These are phyloP conservation scores for Cyberlindnera suaveolens DNA, from an alignment of 805 yeast genomes.

Conservation along the genomic window DNA sequence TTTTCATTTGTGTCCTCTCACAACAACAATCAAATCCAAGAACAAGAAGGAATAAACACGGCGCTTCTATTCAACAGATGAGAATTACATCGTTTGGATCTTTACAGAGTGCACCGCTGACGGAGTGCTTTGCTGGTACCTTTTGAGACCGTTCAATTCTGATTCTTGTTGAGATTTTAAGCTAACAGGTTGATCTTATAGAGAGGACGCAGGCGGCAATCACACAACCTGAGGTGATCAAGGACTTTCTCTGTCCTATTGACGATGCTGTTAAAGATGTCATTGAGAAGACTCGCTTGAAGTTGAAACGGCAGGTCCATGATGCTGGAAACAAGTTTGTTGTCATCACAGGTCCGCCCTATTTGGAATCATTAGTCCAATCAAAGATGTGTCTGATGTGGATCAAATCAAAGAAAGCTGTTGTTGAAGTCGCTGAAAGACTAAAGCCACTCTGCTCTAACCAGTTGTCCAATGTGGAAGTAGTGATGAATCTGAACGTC, in stretches of 20 bases:
- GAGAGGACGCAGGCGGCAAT: slow-evolving; percentile 15
- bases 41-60: no score
- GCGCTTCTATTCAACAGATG: not conserved
- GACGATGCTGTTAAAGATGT: not conserved
- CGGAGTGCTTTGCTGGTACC: slow-evolving; percentile 9
- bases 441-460: not conserved
- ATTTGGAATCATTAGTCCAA: slow-evolving; percentile 1
- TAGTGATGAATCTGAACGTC: slow-evolving; percentile 8
- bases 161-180: not conserved
- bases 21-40: not conserved
- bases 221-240: slow-evolving; percentile 13
- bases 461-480: not conserved
- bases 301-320: not conserved
- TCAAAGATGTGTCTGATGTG: slow-evolving; percentile 7
- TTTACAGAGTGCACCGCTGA: slow-evolving; percentile 1
- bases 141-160: not conserved
- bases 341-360: slow-evolving; percentile 7
- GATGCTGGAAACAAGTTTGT: not conserved
- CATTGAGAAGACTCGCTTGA: not conserved
- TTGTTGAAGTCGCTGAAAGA: not conserved
- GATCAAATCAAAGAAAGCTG: slow-evolving; percentile 3
- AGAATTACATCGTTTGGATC: slow-evolving; percentile 7
- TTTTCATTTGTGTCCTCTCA: no score
- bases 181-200: not conserved
- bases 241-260: slow-evolving; percentile 11